These are phyloP conservation scores for Crepidotus variabilis DNA, from an alignment of 768 basidiomycete species.

Conservation along the genomic window DNA sequence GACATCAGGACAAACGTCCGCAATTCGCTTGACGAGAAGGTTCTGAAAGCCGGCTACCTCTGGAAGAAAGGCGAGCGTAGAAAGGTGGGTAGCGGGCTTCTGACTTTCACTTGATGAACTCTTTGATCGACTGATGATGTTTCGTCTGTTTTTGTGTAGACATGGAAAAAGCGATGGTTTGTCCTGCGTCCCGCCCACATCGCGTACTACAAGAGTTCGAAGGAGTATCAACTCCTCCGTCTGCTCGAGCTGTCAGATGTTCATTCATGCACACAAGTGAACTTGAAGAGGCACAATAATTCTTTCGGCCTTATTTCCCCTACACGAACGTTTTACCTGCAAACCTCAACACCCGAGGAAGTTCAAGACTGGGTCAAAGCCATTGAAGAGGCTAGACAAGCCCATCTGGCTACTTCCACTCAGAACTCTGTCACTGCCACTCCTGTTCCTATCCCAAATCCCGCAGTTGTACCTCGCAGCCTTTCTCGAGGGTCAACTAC, in stretches of 20 bases:
- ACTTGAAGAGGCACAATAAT: slow-evolving; percentile 85
- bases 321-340: slow-evolving; percentile 86
- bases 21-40: slow-evolving; percentile 58
- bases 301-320: slow-evolving; percentile 92
- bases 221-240: slow-evolving; percentile 89
- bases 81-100: slow-evolving; percentile 59
- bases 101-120: slow-evolving; percentile 5
- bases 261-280: slow-evolving; percentile 84
- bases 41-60: slow-evolving; percentile 89
- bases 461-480: slow-evolving; percentile 16
- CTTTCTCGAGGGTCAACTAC: slow-evolving; percentile 19
- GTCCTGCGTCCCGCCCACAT: slow-evolving; percentile 89
- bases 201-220: slow-evolving; percentile 94
- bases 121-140: slow-evolving; percentile 1
- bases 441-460: slow-evolving; percentile 51
- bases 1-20: slow-evolving; percentile 38
- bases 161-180: slow-evolving; percentile 99
- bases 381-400: slow-evolving; percentile 72
- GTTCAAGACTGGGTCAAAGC: slow-evolving; percentile 81
- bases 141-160: slow-evolving; percentile 41
- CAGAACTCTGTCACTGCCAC: slow-evolving; percentile 47
- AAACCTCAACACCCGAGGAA: slow-evolving; percentile 69
- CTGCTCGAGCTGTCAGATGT: slow-evolving; percentile 85
- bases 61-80: slow-evolving; percentile 98
- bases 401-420: slow-evolving; percentile 59